Conservation (phyloP, 352 stramenopile genomes). For the Phytophthora cryptogea region DNA sequence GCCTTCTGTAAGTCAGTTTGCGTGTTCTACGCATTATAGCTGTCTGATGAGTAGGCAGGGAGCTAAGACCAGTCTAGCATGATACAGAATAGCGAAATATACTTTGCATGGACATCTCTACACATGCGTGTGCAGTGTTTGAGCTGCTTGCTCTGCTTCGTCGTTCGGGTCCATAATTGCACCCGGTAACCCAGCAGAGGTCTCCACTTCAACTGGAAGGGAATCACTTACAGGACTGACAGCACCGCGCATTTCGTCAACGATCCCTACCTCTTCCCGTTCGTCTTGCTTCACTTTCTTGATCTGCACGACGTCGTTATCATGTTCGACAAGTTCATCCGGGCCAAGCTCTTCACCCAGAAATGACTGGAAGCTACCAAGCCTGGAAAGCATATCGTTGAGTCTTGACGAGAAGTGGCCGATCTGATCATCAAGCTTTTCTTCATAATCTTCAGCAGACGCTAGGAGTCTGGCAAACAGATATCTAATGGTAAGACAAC, state of each 20-base stretch:
- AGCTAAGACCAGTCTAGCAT: constrained; percentile 10
- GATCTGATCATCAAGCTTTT: constrained; percentile 51
- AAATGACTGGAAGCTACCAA: constrained; percentile 45
- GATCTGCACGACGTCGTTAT: constrained; percentile 10
- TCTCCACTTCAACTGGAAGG: constrained; percentile 6
- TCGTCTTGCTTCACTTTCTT: constrained; percentile 7
- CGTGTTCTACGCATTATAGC: constrained; percentile 7
- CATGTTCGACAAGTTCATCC: constrained; percentile 12
- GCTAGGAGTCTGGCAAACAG: constrained; percentile 36
- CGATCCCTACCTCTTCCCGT: not conserved
- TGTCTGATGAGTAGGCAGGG: constrained; percentile 6
- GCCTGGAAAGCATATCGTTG: constrained; percentile 36
- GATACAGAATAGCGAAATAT: constrained; percentile 26
- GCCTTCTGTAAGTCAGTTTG: constrained; percentile 54
- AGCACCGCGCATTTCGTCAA: constrained; percentile 5
- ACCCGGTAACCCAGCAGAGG: constrained; percentile 24
- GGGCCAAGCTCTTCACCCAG: constrained; percentile 39
- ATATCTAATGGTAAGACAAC: not conserved
- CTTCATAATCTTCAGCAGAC: constrained; percentile 47
- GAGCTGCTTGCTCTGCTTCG: constrained; percentile 4
- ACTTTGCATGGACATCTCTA: constrained; percentile 26
- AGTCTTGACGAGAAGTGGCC: constrained; percentile 36
- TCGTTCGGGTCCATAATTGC: constrained; percentile 21
- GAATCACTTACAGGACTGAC: not conserved
- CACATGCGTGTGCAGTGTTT: constrained; percentile 8